Percentiles rank a stretch among this genome's conserved stretches.
These are phyloP conservation scores for Crithidia bombi DNA, from an alignment of 208 protist genomes.

Conservation along the genomic window DNA sequence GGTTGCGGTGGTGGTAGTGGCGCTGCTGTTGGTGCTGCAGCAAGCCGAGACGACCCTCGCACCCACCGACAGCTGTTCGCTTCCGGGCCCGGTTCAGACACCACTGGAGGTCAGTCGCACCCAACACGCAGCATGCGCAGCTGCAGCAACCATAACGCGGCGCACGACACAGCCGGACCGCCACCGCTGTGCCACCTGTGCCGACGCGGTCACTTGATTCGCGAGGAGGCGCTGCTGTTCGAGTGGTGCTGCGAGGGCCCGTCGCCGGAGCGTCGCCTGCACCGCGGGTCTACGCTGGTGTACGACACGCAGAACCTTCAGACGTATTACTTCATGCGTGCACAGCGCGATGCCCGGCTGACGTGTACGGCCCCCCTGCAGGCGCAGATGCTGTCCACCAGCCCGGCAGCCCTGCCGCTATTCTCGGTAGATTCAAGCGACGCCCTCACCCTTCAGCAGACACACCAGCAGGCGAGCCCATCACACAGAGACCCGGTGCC, in stretches of 20 bases:
- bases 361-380: conserved; percentile 46
- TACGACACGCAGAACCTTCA: conserved; percentile 68
- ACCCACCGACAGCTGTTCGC: no score
- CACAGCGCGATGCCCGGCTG: conserved; percentile 50
- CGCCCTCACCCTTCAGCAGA: neutral
- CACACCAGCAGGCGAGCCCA: neutral
- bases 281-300: conserved; percentile 26
- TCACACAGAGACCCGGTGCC: conserved; percentile 19
- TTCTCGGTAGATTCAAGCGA: no score
- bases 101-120: no score
- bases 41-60: no score
- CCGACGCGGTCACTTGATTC: conserved; percentile 44
- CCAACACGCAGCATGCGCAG: no score
- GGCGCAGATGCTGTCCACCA: conserved; percentile 23
- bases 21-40: neutral
- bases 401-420: neutral
- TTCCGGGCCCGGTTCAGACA: no score
- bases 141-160: no score
- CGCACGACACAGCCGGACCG: neutral
- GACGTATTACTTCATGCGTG: conserved; percentile 74
- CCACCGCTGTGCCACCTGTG: conserved; percentile 65
- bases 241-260: conserved; percentile 86
- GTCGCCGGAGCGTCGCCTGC: conserved; percentile 34
- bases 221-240: conserved; percentile 55
- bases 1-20: neutral